Percentiles rank a stretch among this genome's conserved stretches.
These are phyloP conservation scores for Cornus suecica DNA, from an alignment of 148 eudicot species.

Conservation along the genomic window DNA sequence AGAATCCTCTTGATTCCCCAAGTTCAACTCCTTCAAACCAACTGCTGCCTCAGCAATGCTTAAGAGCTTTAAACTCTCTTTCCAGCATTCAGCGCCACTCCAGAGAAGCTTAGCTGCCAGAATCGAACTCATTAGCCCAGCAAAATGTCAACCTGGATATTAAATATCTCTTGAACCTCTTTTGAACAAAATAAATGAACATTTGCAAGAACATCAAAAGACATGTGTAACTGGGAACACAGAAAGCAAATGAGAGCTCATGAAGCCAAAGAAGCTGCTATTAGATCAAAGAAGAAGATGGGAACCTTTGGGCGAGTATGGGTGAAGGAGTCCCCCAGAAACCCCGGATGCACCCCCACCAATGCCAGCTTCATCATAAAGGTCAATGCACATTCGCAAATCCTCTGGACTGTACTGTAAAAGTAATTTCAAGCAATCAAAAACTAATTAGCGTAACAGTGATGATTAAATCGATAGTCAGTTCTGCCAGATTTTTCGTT, in stretches of 20 bases:
- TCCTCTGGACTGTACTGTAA: conserved; percentile 76
- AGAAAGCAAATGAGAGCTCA: neutral
- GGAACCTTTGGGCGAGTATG: conserved; percentile 92
- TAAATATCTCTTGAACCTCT: neutral
- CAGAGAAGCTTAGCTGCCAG: conserved; percentile 87
- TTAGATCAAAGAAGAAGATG: neutral
- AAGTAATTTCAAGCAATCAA: conserved; percentile 1
- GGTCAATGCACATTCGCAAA: conserved; percentile 48
- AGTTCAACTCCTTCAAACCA: conserved; percentile 7
- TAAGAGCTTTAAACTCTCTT: conserved; percentile 77
- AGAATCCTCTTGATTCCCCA: conserved; percentile 17
- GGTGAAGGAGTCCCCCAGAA: conserved; percentile 96
- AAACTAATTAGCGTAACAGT: neutral
- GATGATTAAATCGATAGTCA: neutral
- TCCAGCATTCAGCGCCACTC: conserved; percentile 83
- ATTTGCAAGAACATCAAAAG: neutral
- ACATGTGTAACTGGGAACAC: neutral
- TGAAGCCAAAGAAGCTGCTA: neutral
- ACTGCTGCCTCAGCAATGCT: conserved; percentile 73
- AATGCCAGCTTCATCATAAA: conserved; percentile 87
- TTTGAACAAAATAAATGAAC: too few relatives aligned
- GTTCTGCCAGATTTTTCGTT: too few relatives aligned
- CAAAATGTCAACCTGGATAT: neutral
- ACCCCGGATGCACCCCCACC: conserved; percentile 99
- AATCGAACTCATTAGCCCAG: conserved; percentile 16